phyloP scores from a whole-genome alignment of 2,329 filamentous ascomycete genomes.

The Spiromastix sp. region DNA sequence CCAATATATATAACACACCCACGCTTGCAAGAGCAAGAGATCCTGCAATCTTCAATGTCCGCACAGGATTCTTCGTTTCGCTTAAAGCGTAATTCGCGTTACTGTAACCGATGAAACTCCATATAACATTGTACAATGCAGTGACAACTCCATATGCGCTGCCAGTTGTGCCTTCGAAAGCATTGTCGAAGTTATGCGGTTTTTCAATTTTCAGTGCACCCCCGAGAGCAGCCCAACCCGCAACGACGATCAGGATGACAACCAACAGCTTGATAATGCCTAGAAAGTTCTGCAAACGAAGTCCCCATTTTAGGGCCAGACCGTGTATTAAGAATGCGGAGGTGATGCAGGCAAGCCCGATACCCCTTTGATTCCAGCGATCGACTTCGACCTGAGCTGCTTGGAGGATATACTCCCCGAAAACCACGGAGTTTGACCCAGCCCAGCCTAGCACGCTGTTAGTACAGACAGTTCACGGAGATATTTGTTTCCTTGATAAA shows the following conservation, averaged over 20 bases:
- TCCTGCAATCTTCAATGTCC: constrained; percentile 55
- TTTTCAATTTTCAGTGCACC: constrained; percentile 51
- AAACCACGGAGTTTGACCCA: constrained; percentile 57
- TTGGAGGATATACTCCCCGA: constrained; percentile 60
- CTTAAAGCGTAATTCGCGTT: constrained; percentile 35
- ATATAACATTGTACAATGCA: constrained; percentile 62
- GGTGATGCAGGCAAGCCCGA: constrained; percentile 58
- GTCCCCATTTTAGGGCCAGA: constrained; percentile 52
- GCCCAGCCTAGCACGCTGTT: constrained; percentile 37
- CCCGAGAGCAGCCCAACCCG: constrained; percentile 51
- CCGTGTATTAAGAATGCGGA: constrained; percentile 57
- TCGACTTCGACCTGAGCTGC: constrained; percentile 52
- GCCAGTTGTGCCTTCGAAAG: constrained; percentile 56
- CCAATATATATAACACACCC: constrained; percentile 54
- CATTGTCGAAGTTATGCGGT: constrained; percentile 49
- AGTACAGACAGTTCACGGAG: background rate
- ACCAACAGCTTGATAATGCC: constrained; percentile 57
- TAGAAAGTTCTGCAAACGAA: constrained; percentile 56
- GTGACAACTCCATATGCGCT: constrained; percentile 59
- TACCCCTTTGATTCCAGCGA: constrained; percentile 56
- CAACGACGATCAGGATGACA: constrained; percentile 54
- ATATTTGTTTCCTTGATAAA: constrained; percentile 8
- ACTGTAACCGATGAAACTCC: constrained; percentile 52
- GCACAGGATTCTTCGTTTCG: constrained; percentile 56
- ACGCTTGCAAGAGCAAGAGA: constrained; percentile 50